These are phyloP conservation scores for Wickerhamiella azymoides DNA, from an alignment of 805 yeast genomes.

Conservation along the genomic window DNA sequence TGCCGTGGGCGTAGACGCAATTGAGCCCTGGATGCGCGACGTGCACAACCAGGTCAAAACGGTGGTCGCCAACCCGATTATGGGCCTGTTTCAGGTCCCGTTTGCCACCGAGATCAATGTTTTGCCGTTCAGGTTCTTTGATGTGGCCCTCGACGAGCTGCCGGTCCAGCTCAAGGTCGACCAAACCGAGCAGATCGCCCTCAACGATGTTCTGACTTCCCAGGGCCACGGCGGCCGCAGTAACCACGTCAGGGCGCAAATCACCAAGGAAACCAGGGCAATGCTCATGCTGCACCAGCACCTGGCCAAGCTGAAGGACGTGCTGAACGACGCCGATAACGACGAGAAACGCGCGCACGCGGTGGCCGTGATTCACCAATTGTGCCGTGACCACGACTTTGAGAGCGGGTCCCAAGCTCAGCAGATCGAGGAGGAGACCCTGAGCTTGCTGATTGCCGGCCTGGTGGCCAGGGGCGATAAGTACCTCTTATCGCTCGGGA, in stretches of 20 bases:
- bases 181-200: conserved; percentile 23
- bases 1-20: conserved; percentile 12
- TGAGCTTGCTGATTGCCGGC: conserved; percentile 11
- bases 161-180: conserved; percentile 18
- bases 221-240: neutral
- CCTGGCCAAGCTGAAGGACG: neutral
- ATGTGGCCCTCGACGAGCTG: conserved; percentile 16
- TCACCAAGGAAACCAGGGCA: conserved; percentile 10
- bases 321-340: neutral
- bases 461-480: conserved; percentile 19
- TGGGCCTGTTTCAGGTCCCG: conserved; percentile 14
- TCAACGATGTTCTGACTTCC: conserved; percentile 19
- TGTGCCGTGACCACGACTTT: conserved; percentile 9
- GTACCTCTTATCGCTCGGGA: neutral
- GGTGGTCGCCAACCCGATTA: conserved; percentile 13
- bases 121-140: conserved; percentile 19
- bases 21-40: conserved; percentile 9
- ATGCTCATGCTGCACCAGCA: conserved; percentile 8
- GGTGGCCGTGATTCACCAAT: conserved; percentile 10
- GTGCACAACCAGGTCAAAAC: conserved; percentile 14
- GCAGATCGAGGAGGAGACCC: conserved; percentile 9
- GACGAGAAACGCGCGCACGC: conserved; percentile 4
- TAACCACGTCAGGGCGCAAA: conserved; percentile 3
- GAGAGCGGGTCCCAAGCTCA: neutral
- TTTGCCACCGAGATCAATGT: conserved; percentile 7